Percentiles rank a stretch among this genome's conserved stretches.
Evolutionary conservation across 2,329 filamentous ascomycete species (phyloP).

Genomic region (Pochonia chlamydosporia): DNA sequence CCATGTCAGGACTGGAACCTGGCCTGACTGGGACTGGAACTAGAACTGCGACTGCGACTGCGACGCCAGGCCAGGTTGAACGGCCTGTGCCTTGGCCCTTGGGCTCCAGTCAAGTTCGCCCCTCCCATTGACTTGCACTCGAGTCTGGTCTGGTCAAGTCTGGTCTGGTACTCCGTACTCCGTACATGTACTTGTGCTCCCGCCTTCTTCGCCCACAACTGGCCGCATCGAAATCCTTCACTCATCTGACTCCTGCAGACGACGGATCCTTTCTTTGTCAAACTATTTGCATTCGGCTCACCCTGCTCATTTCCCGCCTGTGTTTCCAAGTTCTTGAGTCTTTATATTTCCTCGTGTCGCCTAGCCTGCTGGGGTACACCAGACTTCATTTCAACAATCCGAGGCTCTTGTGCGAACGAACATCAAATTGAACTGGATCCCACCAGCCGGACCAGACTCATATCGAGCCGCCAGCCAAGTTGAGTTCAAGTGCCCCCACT

Average conservation of each 20-base stretch:
- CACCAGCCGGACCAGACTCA: neutral
- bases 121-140: neutral
- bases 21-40: no score
- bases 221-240: neutral
- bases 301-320: neutral
- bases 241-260: neutral
- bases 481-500: no score
- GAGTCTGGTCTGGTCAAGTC: neutral
- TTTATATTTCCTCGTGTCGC: no score
- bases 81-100: no score
- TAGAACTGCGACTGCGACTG: no score
- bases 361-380: no score
- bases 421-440: no score
- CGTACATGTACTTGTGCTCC: neutral
- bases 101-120: no score
- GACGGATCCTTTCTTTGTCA: neutral
- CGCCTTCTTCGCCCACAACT: neutral
- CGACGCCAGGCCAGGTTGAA: no score
- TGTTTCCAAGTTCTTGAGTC: neutral
- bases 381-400: no score
- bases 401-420: no score
- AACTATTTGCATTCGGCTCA: neutral
- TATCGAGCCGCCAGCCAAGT: neutral
- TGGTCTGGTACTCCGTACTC: neutral
- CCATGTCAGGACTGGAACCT: no score